These are phyloP conservation scores for Cyberlindnera subsufficiens DNA, from an alignment of 805 yeast species.

Conservation along the genomic window DNA sequence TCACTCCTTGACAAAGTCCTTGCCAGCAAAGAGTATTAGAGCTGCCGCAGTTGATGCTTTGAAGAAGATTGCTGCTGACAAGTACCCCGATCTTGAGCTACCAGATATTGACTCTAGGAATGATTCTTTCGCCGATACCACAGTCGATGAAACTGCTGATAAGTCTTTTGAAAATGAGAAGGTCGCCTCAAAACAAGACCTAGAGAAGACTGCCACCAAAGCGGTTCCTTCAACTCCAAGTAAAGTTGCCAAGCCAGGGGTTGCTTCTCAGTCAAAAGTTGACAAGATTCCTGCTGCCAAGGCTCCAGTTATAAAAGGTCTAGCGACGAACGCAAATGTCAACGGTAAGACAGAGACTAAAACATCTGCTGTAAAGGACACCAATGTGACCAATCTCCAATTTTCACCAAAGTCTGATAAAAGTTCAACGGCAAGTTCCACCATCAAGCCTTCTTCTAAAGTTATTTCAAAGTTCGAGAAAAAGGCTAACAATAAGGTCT, in stretches of 20 bases:
- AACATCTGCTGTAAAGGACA: background rate
- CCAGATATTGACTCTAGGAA: background rate
- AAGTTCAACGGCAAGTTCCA: background rate
- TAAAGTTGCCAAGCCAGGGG: background rate
- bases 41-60: constrained; percentile 4
- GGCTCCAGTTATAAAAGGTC: background rate
- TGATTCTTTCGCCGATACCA: too few relatives aligned
- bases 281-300: background rate
- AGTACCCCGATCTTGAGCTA: constrained; percentile 7
- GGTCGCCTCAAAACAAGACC: too few relatives aligned
- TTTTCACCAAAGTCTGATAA: background rate
- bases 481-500: background rate
- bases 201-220: too few relatives aligned
- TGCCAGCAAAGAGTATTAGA: background rate
- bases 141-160: too few relatives aligned
- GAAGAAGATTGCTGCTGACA: constrained; percentile 1
- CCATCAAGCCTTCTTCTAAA: background rate
- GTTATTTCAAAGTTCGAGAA: background rate
- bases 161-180: too few relatives aligned
- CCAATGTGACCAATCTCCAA: background rate
- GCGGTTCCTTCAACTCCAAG: too few relatives aligned
- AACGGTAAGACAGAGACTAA: background rate
- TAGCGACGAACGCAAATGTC: background rate
- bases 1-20: constrained; percentile 5
- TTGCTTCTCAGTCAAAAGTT: background rate